Base-by-base conservation (phyloP, 164 flowering plant species). In the Pachysandra terminalis region DNA sequence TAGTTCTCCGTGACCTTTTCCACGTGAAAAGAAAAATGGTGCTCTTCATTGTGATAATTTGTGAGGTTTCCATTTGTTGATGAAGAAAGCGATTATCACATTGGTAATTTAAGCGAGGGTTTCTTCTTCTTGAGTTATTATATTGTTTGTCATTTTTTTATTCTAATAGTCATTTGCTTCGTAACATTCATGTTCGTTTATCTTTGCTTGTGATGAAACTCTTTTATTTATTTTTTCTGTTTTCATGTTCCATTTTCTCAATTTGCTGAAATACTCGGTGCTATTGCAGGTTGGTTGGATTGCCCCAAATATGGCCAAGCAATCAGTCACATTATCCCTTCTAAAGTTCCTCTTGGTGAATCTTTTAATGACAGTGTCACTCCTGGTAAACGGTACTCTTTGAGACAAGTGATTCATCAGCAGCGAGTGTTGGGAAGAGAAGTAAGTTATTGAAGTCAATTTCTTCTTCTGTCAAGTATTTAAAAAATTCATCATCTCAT, bases 351-450 rank as follows among this genome's bases (percentile, higher is more conserved):
- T 22, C 84, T 94, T 28, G 81, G 90, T 64, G 98, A 94, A 80
- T 51, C 77, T 37, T 94, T 81, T 69, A 87, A 86, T 80, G 93
- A 88, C 45, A 71, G 15, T 66, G 67, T 94, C 37, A 65, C 66
- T 64, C 96, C 97, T 77, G 98, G 98, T 64, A 90, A 78, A 80
- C 87, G 97, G 81, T 94, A 94, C 83, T 90, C 97, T 54, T 86
- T 78, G 73, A 90, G 80, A 76, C 97, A 91, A 84, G 98, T 94
- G 75, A 75, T 87, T 67, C 90, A 88, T 70, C 90, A 81, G 65
- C 97, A 88, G 63, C 85, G 86, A 77, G 87, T 87, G 70, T 52
- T 74, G 23, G 86, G 83, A 65, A 86, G 95, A 70, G 86, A 86
- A 67, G 97, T 87, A 73, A 81, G 81, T 75, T 23, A 5, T 27